Evolutionary conservation across 371 early-diverging fungal species (phyloP).

Genomic region (Rhizopus sp.): DNA sequence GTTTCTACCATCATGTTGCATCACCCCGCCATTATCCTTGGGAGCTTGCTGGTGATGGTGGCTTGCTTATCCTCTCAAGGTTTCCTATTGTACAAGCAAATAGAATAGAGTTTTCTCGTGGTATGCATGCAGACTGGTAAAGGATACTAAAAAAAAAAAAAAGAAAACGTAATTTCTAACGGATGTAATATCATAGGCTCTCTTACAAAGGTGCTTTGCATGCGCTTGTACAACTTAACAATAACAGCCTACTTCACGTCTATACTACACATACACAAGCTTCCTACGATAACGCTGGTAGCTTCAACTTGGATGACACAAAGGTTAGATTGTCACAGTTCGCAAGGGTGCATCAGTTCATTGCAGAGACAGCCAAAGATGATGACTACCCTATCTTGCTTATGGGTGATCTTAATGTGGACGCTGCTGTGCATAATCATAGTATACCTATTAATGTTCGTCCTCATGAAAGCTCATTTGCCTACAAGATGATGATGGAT

Average conservation of each 20-base stretch:
- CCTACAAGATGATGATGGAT: constrained; percentile 69
- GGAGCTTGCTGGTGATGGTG: constrained; percentile 77
- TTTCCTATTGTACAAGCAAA: constrained; percentile 66
- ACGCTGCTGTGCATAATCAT: constrained; percentile 55
- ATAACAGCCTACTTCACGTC: constrained; percentile 58
- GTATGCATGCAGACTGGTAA: constrained; percentile 72
- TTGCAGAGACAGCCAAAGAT: constrained; percentile 43
- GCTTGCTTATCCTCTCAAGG: constrained; percentile 72
- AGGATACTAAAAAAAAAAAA: constrained; percentile 2
- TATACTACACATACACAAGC: constrained; percentile 88
- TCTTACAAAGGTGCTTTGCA: constrained; percentile 80
- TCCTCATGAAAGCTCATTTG: constrained; percentile 44
- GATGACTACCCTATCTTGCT: constrained; percentile 57
- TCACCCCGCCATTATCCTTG: constrained; percentile 62
- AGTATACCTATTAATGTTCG: constrained; percentile 21
- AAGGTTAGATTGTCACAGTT: constrained; percentile 63
- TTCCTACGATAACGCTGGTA: constrained; percentile 53
- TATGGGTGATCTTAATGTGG: constrained; percentile 79
- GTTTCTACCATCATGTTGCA: constrained; percentile 61
- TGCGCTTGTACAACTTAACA: constrained; percentile 61
- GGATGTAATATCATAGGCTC: constrained; percentile 38
- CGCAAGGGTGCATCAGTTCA: constrained; percentile 61
- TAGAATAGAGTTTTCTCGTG: constrained; percentile 63
- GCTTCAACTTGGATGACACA: constrained; percentile 53
- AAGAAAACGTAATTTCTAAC: not conserved